Evolutionary conservation across 1,284 basidiomycete species (phyloP).

Genomic region (Marasmius oreades): DNA sequence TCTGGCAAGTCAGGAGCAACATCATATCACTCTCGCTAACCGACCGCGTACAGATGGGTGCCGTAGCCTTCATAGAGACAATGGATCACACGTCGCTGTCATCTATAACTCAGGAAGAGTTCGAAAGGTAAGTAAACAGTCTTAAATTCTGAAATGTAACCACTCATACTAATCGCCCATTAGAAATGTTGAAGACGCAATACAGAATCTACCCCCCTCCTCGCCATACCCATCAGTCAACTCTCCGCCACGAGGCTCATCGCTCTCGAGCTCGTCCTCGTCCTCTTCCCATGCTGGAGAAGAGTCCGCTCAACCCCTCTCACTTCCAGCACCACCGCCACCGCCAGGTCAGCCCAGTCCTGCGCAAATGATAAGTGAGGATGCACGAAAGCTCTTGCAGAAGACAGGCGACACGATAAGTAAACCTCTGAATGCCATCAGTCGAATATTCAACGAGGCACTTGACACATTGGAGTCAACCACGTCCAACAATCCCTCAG

Average conservation of each 20-base stretch:
- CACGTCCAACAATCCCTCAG: constrained; percentile 30
- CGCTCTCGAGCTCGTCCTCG: constrained; percentile 23
- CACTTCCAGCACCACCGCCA: constrained; percentile 53
- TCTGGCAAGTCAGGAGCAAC: constrained; percentile 52
- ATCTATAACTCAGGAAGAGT: constrained; percentile 90
- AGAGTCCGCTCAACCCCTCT: constrained; percentile 78
- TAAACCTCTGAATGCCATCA: constrained; percentile 83
- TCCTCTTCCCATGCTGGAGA: constrained; percentile 65
- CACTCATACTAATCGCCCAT: not conserved
- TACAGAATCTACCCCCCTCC: constrained; percentile 65
- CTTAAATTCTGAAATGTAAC: constrained; percentile 3
- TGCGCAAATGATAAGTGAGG: constrained; percentile 58
- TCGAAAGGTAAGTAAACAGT: constrained; percentile 62
- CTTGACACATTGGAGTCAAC: constrained; percentile 49
- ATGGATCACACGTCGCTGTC: constrained; percentile 95
- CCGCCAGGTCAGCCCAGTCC: not conserved
- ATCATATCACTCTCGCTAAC: not conserved
- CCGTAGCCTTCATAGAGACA: constrained; percentile 93
- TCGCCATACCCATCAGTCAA: constrained; percentile 32
- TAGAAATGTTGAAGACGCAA: constrained; percentile 82
- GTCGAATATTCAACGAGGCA: constrained; percentile 81
- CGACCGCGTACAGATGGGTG: constrained; percentile 62
- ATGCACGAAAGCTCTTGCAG: constrained; percentile 80
- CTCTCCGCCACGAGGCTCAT: constrained; percentile 19
- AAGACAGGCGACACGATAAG: constrained; percentile 87